A percentile compares a stretch with the other conserved stretches of the same genome.
Conservation (phyloP, 108 stramenopile species). For the Conticribra weissflogii region DNA sequence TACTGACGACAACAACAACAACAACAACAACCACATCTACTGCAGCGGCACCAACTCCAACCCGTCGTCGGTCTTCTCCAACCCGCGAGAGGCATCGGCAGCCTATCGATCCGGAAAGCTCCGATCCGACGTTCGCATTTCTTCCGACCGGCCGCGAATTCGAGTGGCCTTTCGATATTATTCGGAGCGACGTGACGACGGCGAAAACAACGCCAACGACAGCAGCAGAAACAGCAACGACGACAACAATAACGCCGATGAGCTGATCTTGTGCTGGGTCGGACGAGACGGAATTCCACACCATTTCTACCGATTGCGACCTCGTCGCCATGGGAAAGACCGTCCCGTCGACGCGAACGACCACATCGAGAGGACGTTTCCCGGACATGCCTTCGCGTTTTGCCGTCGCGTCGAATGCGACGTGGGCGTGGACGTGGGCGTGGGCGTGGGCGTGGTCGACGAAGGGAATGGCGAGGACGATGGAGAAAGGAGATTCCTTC, state of each 20-base stretch:
- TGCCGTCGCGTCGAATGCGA: conserved; percentile 29
- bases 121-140: conserved; percentile 11
- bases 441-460: not conserved
- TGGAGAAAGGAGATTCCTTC: not conserved
- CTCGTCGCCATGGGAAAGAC: too few relatives aligned
- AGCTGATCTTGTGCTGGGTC: conserved; percentile 39
- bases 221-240: not conserved
- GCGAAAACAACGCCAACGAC: not conserved
- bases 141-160: conserved; percentile 13
- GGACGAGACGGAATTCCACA: conserved; percentile 27
- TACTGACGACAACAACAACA: too few relatives aligned
- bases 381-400: conserved; percentile 79
- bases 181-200: not conserved
- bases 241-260: not conserved
- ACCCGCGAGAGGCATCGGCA: conserved; percentile 17
- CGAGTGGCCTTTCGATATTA: conserved; percentile 47
- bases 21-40: too few relatives aligned
- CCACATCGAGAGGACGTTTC: conserved; percentile 66
- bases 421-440: too few relatives aligned
- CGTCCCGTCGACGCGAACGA: conserved; percentile 38
- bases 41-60: too few relatives aligned
- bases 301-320: conserved; percentile 29
- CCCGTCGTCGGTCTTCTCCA: not conserved
- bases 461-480: conserved; percentile 1
- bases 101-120: conserved; percentile 25